Evolutionary conservation across 192 early-diverging fungal genomes (phyloP).

Genomic region (Backusella sp.): DNA sequence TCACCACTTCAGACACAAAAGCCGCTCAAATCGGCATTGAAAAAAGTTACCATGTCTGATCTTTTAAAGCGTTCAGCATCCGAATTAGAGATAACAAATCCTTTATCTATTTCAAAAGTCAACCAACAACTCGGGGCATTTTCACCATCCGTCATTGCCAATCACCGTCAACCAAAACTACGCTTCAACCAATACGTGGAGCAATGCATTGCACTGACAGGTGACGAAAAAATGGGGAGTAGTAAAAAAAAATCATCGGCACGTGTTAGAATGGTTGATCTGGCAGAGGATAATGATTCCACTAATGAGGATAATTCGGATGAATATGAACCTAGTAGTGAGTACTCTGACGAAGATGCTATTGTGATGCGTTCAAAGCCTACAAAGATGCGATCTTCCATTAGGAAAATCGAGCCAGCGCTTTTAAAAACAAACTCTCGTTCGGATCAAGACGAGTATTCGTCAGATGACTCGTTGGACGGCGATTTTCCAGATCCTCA

Average conservation of each 20-base stretch:
- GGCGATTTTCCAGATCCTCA: not conserved
- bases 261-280: not conserved
- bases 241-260: not conserved
- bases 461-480: not conserved
- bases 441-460: slow-evolving; percentile 6
- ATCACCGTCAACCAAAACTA: slow-evolving; percentile 53
- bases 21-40: slow-evolving; percentile 51
- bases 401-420: slow-evolving; percentile 15
- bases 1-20: not conserved
- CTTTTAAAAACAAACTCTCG: slow-evolving; percentile 8
- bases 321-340: slow-evolving; percentile 3
- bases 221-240: slow-evolving; percentile 19
- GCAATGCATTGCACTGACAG: slow-evolving; percentile 50
- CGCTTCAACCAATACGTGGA: slow-evolving; percentile 59
- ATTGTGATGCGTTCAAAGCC: not conserved
- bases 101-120: slow-evolving; percentile 29
- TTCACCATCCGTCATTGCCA: slow-evolving; percentile 42
- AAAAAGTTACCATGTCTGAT: slow-evolving; percentile 54
- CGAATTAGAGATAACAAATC: slow-evolving; percentile 31
- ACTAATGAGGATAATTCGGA: not conserved
- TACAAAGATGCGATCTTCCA: slow-evolving; percentile 7
- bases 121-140: slow-evolving; percentile 32
- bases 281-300: not conserved
- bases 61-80: slow-evolving; percentile 38
- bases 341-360: not conserved